Conservation (phyloP, 2,329 filamentous ascomycete species). For the Herpotrichia juniperi region DNA sequence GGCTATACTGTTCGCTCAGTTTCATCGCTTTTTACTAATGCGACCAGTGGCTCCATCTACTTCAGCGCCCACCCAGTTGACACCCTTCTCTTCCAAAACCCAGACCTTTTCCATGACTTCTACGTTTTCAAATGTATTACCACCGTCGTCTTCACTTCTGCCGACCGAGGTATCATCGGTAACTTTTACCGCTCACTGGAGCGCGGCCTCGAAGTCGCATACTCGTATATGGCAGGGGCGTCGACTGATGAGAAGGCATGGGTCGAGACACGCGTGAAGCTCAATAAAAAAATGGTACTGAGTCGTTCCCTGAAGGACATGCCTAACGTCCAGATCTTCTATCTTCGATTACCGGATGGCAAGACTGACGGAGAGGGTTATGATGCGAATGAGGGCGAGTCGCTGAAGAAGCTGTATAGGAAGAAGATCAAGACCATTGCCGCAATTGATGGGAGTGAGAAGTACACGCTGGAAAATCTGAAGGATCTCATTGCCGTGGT, state of each 20-base stretch:
- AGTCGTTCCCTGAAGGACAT: conserved; percentile 15
- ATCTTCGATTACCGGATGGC: conserved; percentile 33
- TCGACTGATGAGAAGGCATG: conserved; percentile 8
- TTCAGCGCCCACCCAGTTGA: conserved; percentile 35
- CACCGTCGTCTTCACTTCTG: conserved; percentile 30
- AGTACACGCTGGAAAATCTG: conserved; percentile 26
- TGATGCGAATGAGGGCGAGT: conserved; percentile 13
- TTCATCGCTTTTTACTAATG: conserved; percentile 1
- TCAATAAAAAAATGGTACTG: conserved; percentile 14
- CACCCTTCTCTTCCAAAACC: conserved; percentile 33
- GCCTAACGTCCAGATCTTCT: conserved; percentile 30
- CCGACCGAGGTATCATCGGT: conserved; percentile 22
- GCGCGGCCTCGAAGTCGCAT: conserved; percentile 28
- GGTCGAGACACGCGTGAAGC: conserved; percentile 10
- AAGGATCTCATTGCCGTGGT: conserved; percentile 23
- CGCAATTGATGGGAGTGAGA: conserved; percentile 22
- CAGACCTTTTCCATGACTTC: conserved; percentile 35
- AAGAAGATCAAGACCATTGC: conserved; percentile 21
- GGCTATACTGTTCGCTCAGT: not conserved
- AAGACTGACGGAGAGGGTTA: conserved; percentile 26
- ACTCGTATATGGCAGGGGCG: conserved; percentile 24
- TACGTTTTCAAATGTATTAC: conserved; percentile 35
- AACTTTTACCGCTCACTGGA: conserved; percentile 24
- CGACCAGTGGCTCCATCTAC: conserved; percentile 33
- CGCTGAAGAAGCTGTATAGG: conserved; percentile 28